These are phyloP conservation scores for Pseudonitzschia delicatissima DNA, from an alignment of 108 stramenopile genomes.

Conservation along the genomic window DNA sequence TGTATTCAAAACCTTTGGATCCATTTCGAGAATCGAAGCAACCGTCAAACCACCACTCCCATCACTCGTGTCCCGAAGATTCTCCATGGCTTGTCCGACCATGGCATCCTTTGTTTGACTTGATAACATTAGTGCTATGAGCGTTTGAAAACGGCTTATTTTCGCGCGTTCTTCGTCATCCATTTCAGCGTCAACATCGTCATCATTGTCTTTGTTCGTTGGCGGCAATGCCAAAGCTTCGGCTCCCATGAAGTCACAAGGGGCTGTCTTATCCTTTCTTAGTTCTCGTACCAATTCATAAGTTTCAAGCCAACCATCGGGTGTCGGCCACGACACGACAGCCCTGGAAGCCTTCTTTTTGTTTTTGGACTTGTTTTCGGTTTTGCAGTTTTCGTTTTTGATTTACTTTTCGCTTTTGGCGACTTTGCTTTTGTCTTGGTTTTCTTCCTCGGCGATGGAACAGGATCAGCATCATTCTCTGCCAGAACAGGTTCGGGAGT, in stretches of 20 bases:
- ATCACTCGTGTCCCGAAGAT: conserved; percentile 54
- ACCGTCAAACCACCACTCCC: conserved; percentile 38
- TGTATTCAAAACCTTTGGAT: conserved; percentile 49
- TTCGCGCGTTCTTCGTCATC: conserved; percentile 23
- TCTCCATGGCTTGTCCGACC: conserved; percentile 72
- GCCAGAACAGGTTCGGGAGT: conserved; percentile 1
- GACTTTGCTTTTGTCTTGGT: neutral
- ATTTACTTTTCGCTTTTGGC: neutral
- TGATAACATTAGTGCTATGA: conserved; percentile 83
- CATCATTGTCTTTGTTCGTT: neutral
- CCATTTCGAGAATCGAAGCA: conserved; percentile 45
- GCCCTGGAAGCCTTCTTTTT: conserved; percentile 4
- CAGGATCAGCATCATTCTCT: neutral
- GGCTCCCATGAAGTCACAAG: conserved; percentile 79
- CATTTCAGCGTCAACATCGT: neutral
- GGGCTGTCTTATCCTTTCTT: conserved; percentile 73
- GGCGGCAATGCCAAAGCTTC: conserved; percentile 53
- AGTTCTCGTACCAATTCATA: conserved; percentile 77
- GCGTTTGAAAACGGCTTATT: conserved; percentile 69
- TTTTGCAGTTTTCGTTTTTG: conserved; percentile 3
- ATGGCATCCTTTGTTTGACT: conserved; percentile 92
- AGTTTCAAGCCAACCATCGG: conserved; percentile 62
- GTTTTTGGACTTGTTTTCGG: neutral
- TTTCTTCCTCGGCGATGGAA: neutral
- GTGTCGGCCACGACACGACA: conserved; percentile 16